Evolutionary conservation across 345 rosid species (phyloP).

Genomic region (Populus deltoides): DNA sequence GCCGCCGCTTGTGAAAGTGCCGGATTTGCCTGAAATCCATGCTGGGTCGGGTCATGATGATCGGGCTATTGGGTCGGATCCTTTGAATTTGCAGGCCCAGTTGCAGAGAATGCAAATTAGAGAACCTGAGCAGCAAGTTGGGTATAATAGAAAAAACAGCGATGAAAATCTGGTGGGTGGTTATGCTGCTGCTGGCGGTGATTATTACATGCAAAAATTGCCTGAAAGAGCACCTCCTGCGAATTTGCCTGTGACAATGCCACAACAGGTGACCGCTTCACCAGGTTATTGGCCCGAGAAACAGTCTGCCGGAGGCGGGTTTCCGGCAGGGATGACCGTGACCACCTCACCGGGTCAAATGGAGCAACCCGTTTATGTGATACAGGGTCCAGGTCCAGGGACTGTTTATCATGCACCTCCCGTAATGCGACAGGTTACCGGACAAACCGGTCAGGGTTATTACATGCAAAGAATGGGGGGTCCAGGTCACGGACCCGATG

Average conservation of each 20-base stretch:
- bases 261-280: constrained; percentile 31
- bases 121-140: constrained; percentile 39
- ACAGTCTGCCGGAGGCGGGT: constrained; percentile 50
- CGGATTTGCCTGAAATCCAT: constrained; percentile 24
- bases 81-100: constrained; percentile 46
- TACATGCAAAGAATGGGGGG: constrained; percentile 59
- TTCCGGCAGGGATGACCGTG: constrained; percentile 28
- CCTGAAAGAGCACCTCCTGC: constrained; percentile 40
- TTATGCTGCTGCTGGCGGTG: constrained; percentile 36
- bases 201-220: constrained; percentile 45
- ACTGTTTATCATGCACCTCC: constrained; percentile 40
- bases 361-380: constrained; percentile 66
- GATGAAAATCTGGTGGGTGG: constrained; percentile 41
- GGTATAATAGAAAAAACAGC: constrained; percentile 43
- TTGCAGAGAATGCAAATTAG: constrained; percentile 77
- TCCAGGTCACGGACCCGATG: constrained; percentile 33
- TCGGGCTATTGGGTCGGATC: constrained; percentile 47
- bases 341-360: constrained; percentile 30
- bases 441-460: constrained; percentile 63
- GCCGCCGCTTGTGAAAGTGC: constrained; percentile 29
- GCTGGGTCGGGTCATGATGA: constrained; percentile 31
- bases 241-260: constrained; percentile 26
- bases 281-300: constrained; percentile 59
- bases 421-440: constrained; percentile 44
- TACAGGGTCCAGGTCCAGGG: constrained; percentile 39